These are phyloP conservation scores for Sarocladiaceae sp. DNA, from an alignment of 2,329 filamentous ascomycete genomes.

Conservation along the genomic window DNA sequence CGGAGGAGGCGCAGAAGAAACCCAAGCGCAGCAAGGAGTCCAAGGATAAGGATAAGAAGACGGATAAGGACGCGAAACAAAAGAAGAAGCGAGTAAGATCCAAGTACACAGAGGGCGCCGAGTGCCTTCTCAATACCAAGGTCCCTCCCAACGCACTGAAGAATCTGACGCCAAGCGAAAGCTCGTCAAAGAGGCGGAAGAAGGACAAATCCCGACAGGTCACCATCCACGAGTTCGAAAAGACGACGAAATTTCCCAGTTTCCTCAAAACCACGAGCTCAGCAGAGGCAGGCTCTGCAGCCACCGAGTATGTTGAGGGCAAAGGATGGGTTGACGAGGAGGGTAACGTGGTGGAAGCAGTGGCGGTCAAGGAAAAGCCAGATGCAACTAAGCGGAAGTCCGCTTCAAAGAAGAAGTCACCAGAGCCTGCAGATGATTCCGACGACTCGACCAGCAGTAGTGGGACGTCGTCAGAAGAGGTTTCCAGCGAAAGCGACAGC, in stretches of 20 bases:
- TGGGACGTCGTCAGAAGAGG: slow-evolving; percentile 24
- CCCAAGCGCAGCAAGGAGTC: slow-evolving; percentile 27
- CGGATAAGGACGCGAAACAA: slow-evolving; percentile 44
- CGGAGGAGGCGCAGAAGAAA: slow-evolving; percentile 40
- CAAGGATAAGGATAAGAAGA: slow-evolving; percentile 37
- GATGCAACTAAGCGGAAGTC: slow-evolving; percentile 19
- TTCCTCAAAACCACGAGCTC: slow-evolving; percentile 58
- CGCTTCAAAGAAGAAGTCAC: background rate
- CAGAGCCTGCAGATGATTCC: slow-evolving; percentile 13
- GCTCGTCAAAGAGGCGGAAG: slow-evolving; percentile 50
- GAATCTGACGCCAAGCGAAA: slow-evolving; percentile 34
- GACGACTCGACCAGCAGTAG: slow-evolving; percentile 34
- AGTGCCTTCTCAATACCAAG: slow-evolving; percentile 79
- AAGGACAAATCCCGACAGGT: slow-evolving; percentile 46
- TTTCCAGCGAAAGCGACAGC: slow-evolving; percentile 13
- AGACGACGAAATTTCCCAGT: slow-evolving; percentile 72
- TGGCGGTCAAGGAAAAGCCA: slow-evolving; percentile 29
- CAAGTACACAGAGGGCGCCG: slow-evolving; percentile 72
- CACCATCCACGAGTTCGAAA: slow-evolving; percentile 83
- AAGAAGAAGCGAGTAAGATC: slow-evolving; percentile 59
- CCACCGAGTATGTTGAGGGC: slow-evolving; percentile 66
- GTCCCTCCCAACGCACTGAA: slow-evolving; percentile 47
- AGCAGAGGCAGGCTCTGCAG: slow-evolving; percentile 25
- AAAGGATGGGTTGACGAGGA: slow-evolving; percentile 82
- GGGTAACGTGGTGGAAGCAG: slow-evolving; percentile 66